phyloP scores from a whole-genome alignment of 108 stramenopile genomes.

The Cyclotella sp. region DNA sequence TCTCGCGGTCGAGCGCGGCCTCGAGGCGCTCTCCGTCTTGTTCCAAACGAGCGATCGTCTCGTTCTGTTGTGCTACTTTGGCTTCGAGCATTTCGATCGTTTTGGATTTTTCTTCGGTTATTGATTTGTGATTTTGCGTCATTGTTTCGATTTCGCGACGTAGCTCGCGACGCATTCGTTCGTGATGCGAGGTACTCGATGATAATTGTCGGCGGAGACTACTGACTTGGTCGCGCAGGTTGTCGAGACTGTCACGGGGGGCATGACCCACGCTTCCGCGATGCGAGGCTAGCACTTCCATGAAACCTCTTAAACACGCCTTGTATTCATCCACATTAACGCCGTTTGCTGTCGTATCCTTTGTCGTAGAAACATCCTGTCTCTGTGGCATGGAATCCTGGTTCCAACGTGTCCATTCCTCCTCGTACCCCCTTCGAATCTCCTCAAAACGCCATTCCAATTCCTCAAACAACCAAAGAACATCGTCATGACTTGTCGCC shows the following conservation, averaged over 20 bases:
- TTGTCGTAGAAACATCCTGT: background rate
- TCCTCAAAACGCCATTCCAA: conserved; percentile 48
- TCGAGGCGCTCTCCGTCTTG: conserved; percentile 2
- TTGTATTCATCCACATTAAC: conserved; percentile 20
- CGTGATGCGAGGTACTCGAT: background rate
- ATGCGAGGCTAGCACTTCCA: conserved; percentile 1
- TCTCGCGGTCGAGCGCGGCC: conserved; percentile 16
- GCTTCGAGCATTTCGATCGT: conserved; percentile 12
- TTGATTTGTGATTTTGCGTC: conserved; percentile 7
- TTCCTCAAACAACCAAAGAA: conserved; percentile 40
- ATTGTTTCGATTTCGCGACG: conserved; percentile 29
- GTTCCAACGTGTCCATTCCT: background rate
- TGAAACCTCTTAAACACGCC: conserved; percentile 31
- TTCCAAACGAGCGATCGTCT: conserved; percentile 10
- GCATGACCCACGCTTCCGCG: background rate
- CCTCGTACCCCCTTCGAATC: conserved; percentile 20
- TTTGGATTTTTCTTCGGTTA: conserved; percentile 6
- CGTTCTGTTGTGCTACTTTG: conserved; percentile 22
- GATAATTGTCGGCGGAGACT: conserved; percentile 9
- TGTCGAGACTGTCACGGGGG: background rate
- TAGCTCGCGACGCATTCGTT: conserved; percentile 2
- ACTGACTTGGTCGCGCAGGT: background rate
- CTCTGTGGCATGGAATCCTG: background rate
- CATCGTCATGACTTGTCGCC: conserved; percentile 20
- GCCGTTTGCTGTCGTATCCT: background rate